Conservation (phyloP, 1,284 basidiomycete species). For the Entoloma clypeatum region DNA sequence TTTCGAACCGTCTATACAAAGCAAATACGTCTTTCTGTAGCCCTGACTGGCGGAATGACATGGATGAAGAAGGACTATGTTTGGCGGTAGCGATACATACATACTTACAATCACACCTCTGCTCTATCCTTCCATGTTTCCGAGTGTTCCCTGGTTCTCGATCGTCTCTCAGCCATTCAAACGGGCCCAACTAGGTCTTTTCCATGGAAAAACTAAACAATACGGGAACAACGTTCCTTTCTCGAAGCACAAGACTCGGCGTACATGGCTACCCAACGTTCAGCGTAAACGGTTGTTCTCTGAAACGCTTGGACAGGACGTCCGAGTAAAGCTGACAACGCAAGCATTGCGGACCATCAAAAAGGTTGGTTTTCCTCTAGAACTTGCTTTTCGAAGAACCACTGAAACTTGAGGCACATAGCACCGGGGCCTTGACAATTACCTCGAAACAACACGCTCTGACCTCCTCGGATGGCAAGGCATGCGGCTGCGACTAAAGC, state of each 20-base stretch:
- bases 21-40: slow-evolving; percentile 67
- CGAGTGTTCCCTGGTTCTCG: slow-evolving; percentile 24
- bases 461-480: slow-evolving; percentile 71
- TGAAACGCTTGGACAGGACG: slow-evolving; percentile 51
- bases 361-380: slow-evolving; percentile 47
- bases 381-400: background rate
- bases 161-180: slow-evolving; percentile 68
- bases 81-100: slow-evolving; percentile 8
- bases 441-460: slow-evolving; percentile 64
- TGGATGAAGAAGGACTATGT: slow-evolving; percentile 11
- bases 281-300: slow-evolving; percentile 71
- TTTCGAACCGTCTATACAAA: slow-evolving; percentile 64
- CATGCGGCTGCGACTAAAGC: slow-evolving; percentile 62
- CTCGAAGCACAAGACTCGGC: slow-evolving; percentile 87
- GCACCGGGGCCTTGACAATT: slow-evolving; percentile 79
- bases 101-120: background rate
- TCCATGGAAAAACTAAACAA: slow-evolving; percentile 75
- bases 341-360: slow-evolving; percentile 75
- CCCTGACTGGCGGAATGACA: slow-evolving; percentile 46
- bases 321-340: slow-evolving; percentile 70
- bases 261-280: slow-evolving; percentile 87
- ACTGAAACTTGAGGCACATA: slow-evolving; percentile 23
- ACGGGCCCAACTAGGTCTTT: slow-evolving; percentile 70
- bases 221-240: slow-evolving; percentile 91
- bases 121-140: slow-evolving; percentile 24